Percentiles rank a stretch among this genome's conserved stretches.
These are phyloP conservation scores for Stentor coeruleus DNA, from an alignment of 73 alveolate species.

Conservation along the genomic window DNA sequence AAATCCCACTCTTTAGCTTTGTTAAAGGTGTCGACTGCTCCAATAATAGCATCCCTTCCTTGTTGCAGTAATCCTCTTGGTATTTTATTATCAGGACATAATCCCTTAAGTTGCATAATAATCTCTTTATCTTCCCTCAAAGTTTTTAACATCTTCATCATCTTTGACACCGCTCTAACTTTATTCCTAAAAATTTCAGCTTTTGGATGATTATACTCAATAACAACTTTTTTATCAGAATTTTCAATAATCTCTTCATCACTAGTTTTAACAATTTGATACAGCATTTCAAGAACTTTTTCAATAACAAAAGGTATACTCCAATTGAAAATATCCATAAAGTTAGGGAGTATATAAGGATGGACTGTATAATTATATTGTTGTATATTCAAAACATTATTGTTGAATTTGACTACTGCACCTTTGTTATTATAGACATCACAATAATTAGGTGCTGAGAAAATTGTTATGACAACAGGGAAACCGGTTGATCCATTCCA, in stretches of 20 bases:
- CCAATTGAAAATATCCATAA: conserved; percentile 52
- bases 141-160: neutral
- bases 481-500: conserved; percentile 86
- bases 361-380: conserved; percentile 68
- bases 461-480: conserved; percentile 90
- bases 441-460: conserved; percentile 93
- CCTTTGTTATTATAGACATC: conserved; percentile 94
- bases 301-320: conserved; percentile 49
- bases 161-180: neutral
- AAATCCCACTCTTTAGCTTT: too few relatives aligned
- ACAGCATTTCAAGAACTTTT: conserved; percentile 38
- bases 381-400: conserved; percentile 81
- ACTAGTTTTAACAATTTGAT: conserved; percentile 27
- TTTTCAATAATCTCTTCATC: neutral
- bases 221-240: neutral
- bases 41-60: too few relatives aligned
- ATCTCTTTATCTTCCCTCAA: neutral
- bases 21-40: neutral
- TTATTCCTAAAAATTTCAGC: neutral
- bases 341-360: conserved; percentile 49
- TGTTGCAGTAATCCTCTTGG: neutral
- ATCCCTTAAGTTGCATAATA: neutral
- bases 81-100: neutral
- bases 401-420: conserved; percentile 83
- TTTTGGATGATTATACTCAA: too few relatives aligned